Conservation (phyloP, 2,329 filamentous ascomycete genomes). For the Pestalotiopsis sp. region DNA sequence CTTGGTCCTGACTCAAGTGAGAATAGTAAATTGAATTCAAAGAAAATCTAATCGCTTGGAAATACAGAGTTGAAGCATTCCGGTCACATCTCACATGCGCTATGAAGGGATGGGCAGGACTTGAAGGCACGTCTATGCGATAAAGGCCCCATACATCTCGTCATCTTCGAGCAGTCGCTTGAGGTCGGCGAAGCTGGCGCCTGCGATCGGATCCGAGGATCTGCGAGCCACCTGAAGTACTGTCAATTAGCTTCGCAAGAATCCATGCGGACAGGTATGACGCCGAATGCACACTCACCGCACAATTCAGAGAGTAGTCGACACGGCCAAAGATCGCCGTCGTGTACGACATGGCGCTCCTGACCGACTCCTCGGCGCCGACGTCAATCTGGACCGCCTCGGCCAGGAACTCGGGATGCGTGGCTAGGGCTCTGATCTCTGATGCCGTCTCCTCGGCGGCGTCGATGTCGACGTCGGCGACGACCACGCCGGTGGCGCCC, state of each 20-base stretch:
- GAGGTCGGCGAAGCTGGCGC: slow-evolving; percentile 23
- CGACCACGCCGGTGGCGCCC: slow-evolving; percentile 16
- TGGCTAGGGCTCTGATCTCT: slow-evolving; percentile 11
- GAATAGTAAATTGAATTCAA: too few species aligned
- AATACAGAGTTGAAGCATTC: too few species aligned
- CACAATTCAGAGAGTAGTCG: slow-evolving; percentile 22
- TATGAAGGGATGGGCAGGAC: background rate
- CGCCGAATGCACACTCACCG: slow-evolving; percentile 14
- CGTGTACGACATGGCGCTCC: slow-evolving; percentile 10
- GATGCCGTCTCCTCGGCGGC: slow-evolving; percentile 11
- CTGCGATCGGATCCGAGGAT: background rate
- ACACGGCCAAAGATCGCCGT: slow-evolving; percentile 19
- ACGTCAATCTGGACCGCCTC: slow-evolving; percentile 21
- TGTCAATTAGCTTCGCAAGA: background rate
- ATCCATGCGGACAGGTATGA: too few species aligned
- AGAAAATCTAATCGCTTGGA: too few species aligned
- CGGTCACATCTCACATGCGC: too few species aligned
- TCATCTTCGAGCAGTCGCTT: background rate
- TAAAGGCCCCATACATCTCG: background rate
- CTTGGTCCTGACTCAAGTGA: too few species aligned
- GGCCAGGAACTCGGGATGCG: slow-evolving; percentile 15
- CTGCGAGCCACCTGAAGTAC: background rate
- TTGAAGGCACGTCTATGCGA: background rate
- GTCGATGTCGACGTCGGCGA: slow-evolving; percentile 24
- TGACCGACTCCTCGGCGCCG: slow-evolving; percentile 13